Base-by-base conservation (phyloP, 495 filamentous ascomycete species). In the Daldinia decipiens region DNA sequence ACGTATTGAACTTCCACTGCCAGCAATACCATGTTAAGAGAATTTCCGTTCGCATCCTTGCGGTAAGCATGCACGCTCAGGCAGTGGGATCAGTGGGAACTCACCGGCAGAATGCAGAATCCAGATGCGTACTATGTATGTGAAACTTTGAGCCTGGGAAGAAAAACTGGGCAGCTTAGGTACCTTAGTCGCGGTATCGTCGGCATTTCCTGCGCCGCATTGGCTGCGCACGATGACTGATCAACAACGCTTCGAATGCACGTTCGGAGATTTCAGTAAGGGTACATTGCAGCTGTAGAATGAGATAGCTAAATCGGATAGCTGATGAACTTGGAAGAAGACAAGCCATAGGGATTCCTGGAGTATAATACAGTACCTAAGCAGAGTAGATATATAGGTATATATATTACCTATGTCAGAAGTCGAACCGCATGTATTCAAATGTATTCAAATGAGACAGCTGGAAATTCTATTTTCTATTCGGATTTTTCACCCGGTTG, bases 241-340 rank as follows among this genome's bases (percentile, higher is more conserved):
- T 73, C 65, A 62, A 61, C 65, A 34, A n/a, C 43, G 56, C 65
- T 62, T 38, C 58, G 12, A 39, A 72, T 65, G 56, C 60, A 50
- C 71, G 63, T 0, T 62, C 67, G 63, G 67, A 74, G 71, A 74
- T 60, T 71, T 74, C 53, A 52, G 36, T 32, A 59, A 51, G 47
- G 7, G 50, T 52, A 15, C 29, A 36, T 27, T 38, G 43, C 59
- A 63, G 43, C 34, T 60, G 55, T 19, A 53, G 27, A 50, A 64
- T 62, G n/a, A n/a, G n/a, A 45, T 24, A 45, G 59, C 17, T 47
- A 40, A 55, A 40, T 36, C 19, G 1, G 43, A 58, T 56, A 43
- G 52, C 52, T 57, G 51, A 59, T 6, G 29, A 26, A 34, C 51
- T 40, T 26, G 59, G 31, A 9, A 45, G 34, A 21, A 13, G 34